Evolutionary conservation across 179 eudicot species (phyloP).

Genomic region (Gypsophila paniculata): DNA sequence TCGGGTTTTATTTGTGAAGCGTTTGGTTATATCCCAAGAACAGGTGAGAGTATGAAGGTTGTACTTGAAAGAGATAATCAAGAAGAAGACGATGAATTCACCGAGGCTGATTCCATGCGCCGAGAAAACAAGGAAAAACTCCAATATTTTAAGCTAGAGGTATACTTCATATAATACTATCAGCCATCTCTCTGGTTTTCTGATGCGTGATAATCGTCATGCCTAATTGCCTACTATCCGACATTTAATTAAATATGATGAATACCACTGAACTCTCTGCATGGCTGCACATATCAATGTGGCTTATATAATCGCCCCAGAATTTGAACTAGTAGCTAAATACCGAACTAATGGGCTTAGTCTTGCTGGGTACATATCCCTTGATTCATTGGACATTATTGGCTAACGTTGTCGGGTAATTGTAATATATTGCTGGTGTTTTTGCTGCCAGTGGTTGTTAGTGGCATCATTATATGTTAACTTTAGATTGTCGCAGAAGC

Average conservation of each 20-base stretch:
- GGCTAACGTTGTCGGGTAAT: not conserved
- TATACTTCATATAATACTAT: slow-evolving; percentile 17
- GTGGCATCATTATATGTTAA: not conserved
- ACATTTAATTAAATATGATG: not conserved
- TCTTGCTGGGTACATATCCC: too few species aligned
- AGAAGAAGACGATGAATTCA: slow-evolving; percentile 53
- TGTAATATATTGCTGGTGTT: not conserved
- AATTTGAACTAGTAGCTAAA: too few species aligned
- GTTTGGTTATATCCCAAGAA: slow-evolving; percentile 92
- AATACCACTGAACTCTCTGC: too few species aligned
- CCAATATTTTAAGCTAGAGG: slow-evolving; percentile 83
- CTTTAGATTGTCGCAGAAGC: not conserved
- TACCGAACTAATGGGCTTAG: too few species aligned
- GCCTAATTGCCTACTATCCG: not conserved
- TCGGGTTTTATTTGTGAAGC: slow-evolving; percentile 97
- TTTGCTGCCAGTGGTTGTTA: not conserved
- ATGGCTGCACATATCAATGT: too few species aligned
- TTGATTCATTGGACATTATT: too few species aligned
- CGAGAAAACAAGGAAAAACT: slow-evolving; percentile 52
- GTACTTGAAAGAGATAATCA: slow-evolving; percentile 61
- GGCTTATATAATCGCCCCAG: too few species aligned
- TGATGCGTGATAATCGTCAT: not conserved
- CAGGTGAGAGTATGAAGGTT: slow-evolving; percentile 87
- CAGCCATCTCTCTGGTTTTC: not conserved
- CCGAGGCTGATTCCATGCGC: slow-evolving; percentile 54